phyloP scores from a whole-genome alignment of 1,284 basidiomycete species.

The Sporisorium sorghi region DNA sequence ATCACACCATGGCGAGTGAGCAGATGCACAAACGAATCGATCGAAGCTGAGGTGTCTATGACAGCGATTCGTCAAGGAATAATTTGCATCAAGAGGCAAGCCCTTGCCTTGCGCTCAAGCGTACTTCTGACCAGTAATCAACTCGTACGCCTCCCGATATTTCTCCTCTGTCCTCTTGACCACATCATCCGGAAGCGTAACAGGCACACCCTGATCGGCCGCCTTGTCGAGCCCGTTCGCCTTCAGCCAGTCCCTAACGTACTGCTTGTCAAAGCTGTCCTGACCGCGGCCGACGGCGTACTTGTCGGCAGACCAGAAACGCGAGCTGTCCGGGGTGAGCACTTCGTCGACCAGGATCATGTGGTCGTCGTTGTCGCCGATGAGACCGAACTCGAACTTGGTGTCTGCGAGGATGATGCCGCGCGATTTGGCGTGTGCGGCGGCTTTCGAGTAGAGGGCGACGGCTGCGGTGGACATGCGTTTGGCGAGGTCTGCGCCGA shows the following conservation, averaged over 20 bases:
- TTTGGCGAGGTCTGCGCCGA: conserved; percentile 74
- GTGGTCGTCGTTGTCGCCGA: conserved; percentile 62
- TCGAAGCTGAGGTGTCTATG: not conserved
- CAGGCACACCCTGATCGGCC: conserved; percentile 56
- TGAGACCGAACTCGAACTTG: conserved; percentile 87
- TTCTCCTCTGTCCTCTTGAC: conserved; percentile 62
- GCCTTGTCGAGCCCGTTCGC: conserved; percentile 58
- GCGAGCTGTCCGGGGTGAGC: conserved; percentile 94
- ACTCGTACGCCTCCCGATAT: conserved; percentile 64
- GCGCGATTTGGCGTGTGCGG: conserved; percentile 79
- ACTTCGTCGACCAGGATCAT: conserved; percentile 95
- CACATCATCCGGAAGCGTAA: conserved; percentile 62
- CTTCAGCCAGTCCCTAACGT: conserved; percentile 83
- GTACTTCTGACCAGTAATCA: conserved; percentile 61
- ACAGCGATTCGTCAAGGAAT: not conserved
- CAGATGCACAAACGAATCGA: not conserved
- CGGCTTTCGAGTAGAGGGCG: conserved; percentile 80
- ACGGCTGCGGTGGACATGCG: conserved; percentile 76
- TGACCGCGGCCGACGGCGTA: conserved; percentile 84
- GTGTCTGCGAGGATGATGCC: conserved; percentile 96
- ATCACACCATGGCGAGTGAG: not conserved
- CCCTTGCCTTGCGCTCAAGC: not conserved
- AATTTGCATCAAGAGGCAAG: not conserved
- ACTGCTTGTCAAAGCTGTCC: conserved; percentile 97
- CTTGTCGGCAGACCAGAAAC: conserved; percentile 87